Evolutionary conservation across 2,329 filamentous ascomycete genomes (phyloP).

Genomic region (Sclerotinia minor): DNA sequence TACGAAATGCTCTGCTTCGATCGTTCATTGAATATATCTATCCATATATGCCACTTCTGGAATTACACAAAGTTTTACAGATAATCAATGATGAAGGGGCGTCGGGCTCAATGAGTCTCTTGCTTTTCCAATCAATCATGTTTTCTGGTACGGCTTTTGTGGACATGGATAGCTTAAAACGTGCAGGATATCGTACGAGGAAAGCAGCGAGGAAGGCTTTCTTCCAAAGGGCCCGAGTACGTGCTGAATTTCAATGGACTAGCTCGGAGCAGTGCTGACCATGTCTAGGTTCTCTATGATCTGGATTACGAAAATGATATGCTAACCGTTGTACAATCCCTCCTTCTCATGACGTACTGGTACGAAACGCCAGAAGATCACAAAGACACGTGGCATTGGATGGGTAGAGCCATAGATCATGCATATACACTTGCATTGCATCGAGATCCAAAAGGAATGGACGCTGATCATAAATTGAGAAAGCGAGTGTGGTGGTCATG

Average conservation of each 20-base stretch:
- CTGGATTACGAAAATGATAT: slow-evolving; percentile 94
- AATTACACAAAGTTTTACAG: slow-evolving; percentile 60
- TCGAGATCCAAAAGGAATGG: slow-evolving; percentile 78
- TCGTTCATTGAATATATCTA: slow-evolving; percentile 88
- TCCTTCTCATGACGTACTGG: slow-evolving; percentile 95
- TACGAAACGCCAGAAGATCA: slow-evolving; percentile 96
- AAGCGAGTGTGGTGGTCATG: slow-evolving; percentile 98
- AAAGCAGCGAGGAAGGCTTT: slow-evolving; percentile 85
- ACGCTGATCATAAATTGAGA: slow-evolving; percentile 78
- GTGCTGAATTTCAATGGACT: slow-evolving; percentile 40
- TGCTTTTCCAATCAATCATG: slow-evolving; percentile 93
- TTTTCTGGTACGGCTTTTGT: slow-evolving; percentile 89
- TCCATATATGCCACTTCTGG: slow-evolving; percentile 89
- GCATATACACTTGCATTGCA: slow-evolving; percentile 93
- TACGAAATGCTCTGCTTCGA: slow-evolving; percentile 80
- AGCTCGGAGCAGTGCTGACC: slow-evolving; percentile 27
- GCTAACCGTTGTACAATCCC: slow-evolving; percentile 81
- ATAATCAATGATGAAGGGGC: slow-evolving; percentile 66
- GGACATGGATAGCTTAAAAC: slow-evolving; percentile 72
- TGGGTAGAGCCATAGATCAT: slow-evolving; percentile 91
- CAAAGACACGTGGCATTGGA: slow-evolving; percentile 99
- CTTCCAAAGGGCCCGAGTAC: slow-evolving; percentile 82
- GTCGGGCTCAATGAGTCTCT: slow-evolving; percentile 73
- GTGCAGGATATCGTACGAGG: slow-evolving; percentile 74
- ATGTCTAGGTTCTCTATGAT: slow-evolving; percentile 74